Conservation (phyloP, 106 monocot genomes). For the Alisma plantagoaquatica region DNA sequence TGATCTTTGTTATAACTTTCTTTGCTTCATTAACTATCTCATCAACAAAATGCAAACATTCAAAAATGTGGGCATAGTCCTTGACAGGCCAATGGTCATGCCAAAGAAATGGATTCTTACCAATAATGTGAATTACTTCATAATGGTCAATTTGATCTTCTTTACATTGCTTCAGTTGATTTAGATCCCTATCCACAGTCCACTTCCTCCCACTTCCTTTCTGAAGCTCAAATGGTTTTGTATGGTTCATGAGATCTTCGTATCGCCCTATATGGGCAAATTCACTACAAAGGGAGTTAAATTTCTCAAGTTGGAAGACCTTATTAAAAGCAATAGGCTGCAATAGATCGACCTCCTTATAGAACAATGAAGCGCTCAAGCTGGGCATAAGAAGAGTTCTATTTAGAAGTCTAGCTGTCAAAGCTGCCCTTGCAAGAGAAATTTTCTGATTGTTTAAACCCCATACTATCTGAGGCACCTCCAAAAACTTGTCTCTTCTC, state of each 20-base stretch:
- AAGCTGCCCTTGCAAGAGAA: slow-evolving; percentile 77
- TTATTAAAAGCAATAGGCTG: slow-evolving; percentile 70
- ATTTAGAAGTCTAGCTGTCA: slow-evolving; percentile 75
- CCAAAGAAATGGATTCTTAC: slow-evolving; percentile 90
- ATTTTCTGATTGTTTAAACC: slow-evolving; percentile 99
- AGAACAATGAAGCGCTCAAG: slow-evolving; percentile 75
- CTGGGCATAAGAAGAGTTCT: slow-evolving; percentile 88
- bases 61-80: slow-evolving; percentile 72
- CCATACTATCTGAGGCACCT: slow-evolving; percentile 98
- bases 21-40: slow-evolving; percentile 63
- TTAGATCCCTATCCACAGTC: slow-evolving; percentile 74
- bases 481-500: slow-evolving; percentile 62
- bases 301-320: slow-evolving; percentile 63
- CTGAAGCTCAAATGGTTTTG: slow-evolving; percentile 40
- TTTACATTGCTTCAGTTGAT: slow-evolving; percentile 41
- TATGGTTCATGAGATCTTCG: slow-evolving; percentile 44
- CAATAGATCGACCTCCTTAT: slow-evolving; percentile 75
- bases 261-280: slow-evolving; percentile 47
- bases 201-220: slow-evolving; percentile 96
- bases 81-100: slow-evolving; percentile 91
- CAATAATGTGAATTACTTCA: slow-evolving; percentile 54
- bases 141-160: slow-evolving; percentile 24
- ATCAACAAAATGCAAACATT: slow-evolving; percentile 56
- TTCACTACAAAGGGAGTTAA: slow-evolving; percentile 57
- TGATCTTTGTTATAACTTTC: slow-evolving; percentile 63